These are phyloP conservation scores for Brassica hybrid DNA, from an alignment of 441 rosid genomes.

Conservation along the genomic window DNA sequence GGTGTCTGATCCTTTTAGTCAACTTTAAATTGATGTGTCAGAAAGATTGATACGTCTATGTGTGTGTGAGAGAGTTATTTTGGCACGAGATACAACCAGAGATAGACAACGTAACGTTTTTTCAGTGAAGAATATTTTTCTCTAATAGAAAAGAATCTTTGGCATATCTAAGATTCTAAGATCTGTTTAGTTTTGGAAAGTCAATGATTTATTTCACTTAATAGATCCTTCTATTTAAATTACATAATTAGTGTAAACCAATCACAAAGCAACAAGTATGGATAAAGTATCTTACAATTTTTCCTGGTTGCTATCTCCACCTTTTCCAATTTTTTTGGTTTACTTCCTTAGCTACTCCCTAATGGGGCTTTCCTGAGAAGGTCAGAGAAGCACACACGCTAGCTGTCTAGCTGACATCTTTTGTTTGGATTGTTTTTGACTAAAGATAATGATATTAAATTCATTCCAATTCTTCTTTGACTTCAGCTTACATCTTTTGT, in stretches of 20 bases:
- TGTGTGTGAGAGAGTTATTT: background rate
- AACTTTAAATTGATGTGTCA: conserved; percentile 24
- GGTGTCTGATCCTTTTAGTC: conserved; percentile 19
- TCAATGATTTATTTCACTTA: background rate
- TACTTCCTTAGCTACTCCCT: background rate
- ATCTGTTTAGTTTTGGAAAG: background rate
- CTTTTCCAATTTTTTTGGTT: background rate
- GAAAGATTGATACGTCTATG: conserved; percentile 23
- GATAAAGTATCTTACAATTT: background rate
- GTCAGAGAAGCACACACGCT: background rate
- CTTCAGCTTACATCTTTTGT: background rate
- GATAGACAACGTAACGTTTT: background rate
- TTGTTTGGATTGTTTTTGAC: background rate
- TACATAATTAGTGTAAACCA: background rate
- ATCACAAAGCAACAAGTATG: background rate
- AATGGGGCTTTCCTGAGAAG: background rate
- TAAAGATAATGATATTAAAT: conserved; percentile 5
- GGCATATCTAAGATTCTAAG: background rate
- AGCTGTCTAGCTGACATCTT: background rate
- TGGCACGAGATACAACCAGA: background rate
- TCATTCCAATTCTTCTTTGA: too few relatives aligned
- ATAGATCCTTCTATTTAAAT: background rate
- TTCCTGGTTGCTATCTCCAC: background rate
- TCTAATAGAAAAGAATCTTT: background rate
- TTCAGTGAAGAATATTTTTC: background rate